Evolutionary conservation across 2,329 filamentous ascomycete genomes (phyloP).

Genomic region (Cladosporium phlei): DNA sequence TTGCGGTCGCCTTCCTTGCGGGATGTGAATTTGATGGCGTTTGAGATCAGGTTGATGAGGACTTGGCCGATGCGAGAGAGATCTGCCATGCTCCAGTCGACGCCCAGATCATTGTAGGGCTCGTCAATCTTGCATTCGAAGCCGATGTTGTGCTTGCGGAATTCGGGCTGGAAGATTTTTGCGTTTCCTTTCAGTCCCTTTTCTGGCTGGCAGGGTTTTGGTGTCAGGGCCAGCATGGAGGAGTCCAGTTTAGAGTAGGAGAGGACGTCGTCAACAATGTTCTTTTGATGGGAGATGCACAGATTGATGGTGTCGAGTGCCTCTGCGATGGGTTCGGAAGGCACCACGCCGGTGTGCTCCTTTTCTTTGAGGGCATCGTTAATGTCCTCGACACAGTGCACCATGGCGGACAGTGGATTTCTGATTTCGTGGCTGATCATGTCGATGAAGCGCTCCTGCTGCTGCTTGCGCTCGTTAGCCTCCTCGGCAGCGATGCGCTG

Average conservation of each 20-base stretch:
- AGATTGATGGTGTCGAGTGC: slow-evolving; percentile 38
- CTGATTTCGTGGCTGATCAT: slow-evolving; percentile 38
- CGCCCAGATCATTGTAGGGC: slow-evolving; percentile 13
- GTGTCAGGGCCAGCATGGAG: slow-evolving; percentile 34
- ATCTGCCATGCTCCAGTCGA: slow-evolving; percentile 26
- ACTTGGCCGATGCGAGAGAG: slow-evolving; percentile 24
- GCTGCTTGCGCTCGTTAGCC: slow-evolving; percentile 33
- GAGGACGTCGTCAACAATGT: slow-evolving; percentile 46
- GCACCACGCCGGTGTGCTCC: slow-evolving; percentile 16
- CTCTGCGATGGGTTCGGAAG: slow-evolving; percentile 3
- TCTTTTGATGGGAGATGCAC: slow-evolving; percentile 45
- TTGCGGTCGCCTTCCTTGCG: slow-evolving; percentile 21
- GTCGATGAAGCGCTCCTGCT: slow-evolving; percentile 37
- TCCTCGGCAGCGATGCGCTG: slow-evolving; percentile 39
- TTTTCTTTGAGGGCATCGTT: slow-evolving; percentile 26
- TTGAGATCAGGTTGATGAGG: slow-evolving; percentile 26
- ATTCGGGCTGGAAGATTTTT: slow-evolving; percentile 32
- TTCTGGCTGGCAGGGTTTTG: slow-evolving; percentile 17
- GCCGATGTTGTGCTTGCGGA: slow-evolving; percentile 25
- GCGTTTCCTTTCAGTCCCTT: slow-evolving; percentile 23
- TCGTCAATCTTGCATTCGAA: slow-evolving; percentile 13
- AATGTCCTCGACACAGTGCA: slow-evolving; percentile 43
- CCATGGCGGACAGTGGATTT: slow-evolving; percentile 33
- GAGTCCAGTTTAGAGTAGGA: slow-evolving; percentile 44
- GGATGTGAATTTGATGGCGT: slow-evolving; percentile 29